A percentile compares a stretch with the other conserved stretches of the same genome.
These are phyloP conservation scores for Eutrema salsugineum DNA, from an alignment of 441 rosid species.

Conservation along the genomic window DNA sequence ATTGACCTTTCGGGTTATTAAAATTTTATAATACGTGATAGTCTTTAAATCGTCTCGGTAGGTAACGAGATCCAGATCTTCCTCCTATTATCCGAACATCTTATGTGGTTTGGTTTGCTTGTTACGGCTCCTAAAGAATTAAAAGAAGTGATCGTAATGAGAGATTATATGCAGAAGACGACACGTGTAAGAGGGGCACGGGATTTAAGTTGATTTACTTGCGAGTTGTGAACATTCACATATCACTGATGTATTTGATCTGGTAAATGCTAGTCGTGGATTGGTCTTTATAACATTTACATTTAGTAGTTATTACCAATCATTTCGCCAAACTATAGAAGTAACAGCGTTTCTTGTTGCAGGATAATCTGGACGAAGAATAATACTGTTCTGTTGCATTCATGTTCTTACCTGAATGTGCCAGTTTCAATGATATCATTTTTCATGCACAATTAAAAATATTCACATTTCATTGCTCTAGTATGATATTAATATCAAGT, in stretches of 20 bases:
- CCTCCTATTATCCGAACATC: not conserved
- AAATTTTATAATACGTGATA: not conserved
- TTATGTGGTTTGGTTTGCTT: conserved; percentile 11
- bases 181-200: not conserved
- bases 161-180: too few species aligned
- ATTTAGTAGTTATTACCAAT: not conserved
- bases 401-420: not conserved
- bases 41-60: not conserved
- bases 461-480: too few species aligned
- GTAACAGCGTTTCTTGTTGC: not conserved
- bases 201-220: not conserved
- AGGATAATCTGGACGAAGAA: not conserved
- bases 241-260: not conserved
- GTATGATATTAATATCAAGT: too few species aligned
- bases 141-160: not conserved
- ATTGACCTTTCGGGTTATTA: not conserved
- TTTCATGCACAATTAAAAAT: too few species aligned
- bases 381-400: not conserved
- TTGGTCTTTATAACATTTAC: not conserved
- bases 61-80: conserved; percentile 10
- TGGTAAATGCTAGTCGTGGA: not conserved
- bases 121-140: not conserved
- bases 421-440: not conserved
- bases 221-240: not conserved
- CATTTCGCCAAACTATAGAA: not conserved